Evolutionary conservation across 1,284 basidiomycete species (phyloP).

Genomic region (Naganishia sp.): DNA sequence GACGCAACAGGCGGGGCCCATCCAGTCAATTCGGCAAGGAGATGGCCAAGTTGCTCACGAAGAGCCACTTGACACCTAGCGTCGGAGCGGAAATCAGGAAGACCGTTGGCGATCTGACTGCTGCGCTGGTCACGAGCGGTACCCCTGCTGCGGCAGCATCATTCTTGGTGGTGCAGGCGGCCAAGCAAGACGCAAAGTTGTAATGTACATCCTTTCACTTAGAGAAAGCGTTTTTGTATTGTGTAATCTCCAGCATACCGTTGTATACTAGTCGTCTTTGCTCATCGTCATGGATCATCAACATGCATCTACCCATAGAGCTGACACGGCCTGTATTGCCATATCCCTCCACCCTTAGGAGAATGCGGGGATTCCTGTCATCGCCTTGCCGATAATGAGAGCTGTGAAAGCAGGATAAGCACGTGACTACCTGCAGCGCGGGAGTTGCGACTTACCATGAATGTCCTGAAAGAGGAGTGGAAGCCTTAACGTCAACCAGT

Average conservation of each 20-base stretch:
- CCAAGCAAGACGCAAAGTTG: conserved; percentile 17
- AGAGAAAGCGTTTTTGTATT: background rate
- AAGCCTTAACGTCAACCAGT: background rate
- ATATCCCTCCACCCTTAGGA: conserved; percentile 40
- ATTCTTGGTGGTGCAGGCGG: conserved; percentile 71
- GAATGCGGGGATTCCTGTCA: conserved; percentile 84
- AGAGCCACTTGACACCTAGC: conserved; percentile 57
- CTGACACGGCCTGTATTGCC: too few relatives aligned
- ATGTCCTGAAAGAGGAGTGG: conserved; percentile 62
- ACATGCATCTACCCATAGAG: background rate
- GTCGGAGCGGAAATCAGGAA: conserved; percentile 68
- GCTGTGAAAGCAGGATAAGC: conserved; percentile 48
- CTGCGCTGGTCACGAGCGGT: conserved; percentile 67
- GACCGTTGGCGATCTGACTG: conserved; percentile 78
- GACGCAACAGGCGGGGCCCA: conserved; percentile 72
- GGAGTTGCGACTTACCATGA: conserved; percentile 55
- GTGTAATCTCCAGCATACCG: conserved; percentile 3
- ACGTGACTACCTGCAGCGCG: background rate
- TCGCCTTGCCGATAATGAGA: conserved; percentile 86
- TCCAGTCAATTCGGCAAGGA: conserved; percentile 55
- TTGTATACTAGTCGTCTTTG: conserved; percentile 18
- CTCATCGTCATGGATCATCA: background rate
- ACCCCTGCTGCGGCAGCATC: conserved; percentile 57
- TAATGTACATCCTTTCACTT: background rate
- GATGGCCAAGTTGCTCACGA: conserved; percentile 65